Evolutionary conservation across 495 filamentous ascomycete genomes (phyloP).

Genomic region (Letharia lupina): DNA sequence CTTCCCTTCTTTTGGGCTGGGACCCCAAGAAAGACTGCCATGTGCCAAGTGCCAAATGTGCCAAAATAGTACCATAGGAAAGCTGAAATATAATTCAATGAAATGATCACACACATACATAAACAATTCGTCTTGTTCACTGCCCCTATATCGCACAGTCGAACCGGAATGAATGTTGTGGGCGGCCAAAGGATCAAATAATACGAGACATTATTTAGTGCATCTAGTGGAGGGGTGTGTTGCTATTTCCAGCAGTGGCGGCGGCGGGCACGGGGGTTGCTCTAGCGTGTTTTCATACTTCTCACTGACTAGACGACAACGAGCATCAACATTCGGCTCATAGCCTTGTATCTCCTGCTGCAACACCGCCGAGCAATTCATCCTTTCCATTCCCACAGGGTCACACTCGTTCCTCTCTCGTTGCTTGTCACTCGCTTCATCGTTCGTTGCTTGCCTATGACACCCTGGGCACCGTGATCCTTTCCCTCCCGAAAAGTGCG

Average conservation of each 20-base stretch:
- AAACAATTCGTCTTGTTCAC: no score
- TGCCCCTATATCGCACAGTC: no score
- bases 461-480: not conserved
- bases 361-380: not conserved
- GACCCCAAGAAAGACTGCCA: not conserved
- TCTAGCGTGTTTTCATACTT: slow-evolving; percentile 1
- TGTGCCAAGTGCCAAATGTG: no score
- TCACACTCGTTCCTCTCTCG: not conserved
- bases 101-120: no score
- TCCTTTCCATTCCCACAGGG: not conserved
- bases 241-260: slow-evolving; percentile 1
- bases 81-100: no score
- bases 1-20: not conserved
- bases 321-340: not conserved
- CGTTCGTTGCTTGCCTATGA: not conserved
- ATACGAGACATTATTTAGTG: not conserved
- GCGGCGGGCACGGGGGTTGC: not conserved
- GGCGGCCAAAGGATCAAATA: not conserved
- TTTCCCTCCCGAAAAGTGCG: not conserved
- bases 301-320: not conserved
- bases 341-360: not conserved
- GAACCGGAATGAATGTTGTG: no score
- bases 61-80: no score
- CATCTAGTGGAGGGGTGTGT: not conserved
- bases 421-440: not conserved